Base-by-base conservation (phyloP, 2,329 filamentous ascomycete genomes). In the Neopestalotiopsis sp. region DNA sequence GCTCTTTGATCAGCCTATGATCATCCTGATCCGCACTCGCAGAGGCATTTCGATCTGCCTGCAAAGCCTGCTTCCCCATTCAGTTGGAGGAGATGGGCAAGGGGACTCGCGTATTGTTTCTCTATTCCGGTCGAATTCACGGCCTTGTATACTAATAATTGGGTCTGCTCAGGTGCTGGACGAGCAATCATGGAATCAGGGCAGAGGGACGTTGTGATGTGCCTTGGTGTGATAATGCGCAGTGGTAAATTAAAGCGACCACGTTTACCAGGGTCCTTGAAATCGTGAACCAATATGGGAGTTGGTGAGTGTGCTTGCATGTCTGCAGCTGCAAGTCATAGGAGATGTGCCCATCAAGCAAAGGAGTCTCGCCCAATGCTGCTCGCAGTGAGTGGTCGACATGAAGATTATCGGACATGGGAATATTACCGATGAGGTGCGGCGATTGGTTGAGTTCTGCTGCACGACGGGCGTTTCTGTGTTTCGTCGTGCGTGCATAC, bases 241-340 rank as follows among this genome's bases (percentile, higher is more conserved):
- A 17, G 59, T 62, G 28, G 59, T 62, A 62, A 61, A 62, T 62
- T 62, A 62, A 62, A 62, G n/a, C 34, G 59, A 34, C 59, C 45
- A 20, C 34, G 14, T 34, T 40, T 30, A 62, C 59, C 32, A 20
- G 59, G 59, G 32, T 40, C 59, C 30, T 34, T 62, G 59, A 20
- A 62, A 62, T 62, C 34, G 59, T 9, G n/a, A 40, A 30, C 32
- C 30, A 30, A 34, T 30, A 59, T 59, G n/a, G 59, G 32, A 62
- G 59, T 38, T 62, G 59, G 59, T 17, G 30, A 62, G 34, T 14
- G 24, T 30, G 34, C 30, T 62, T 62, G 59, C 59, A 62, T n/a
- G 20, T 20, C 59, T 20, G 59, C 45, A 52, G 20, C 59, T 62
- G 59, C 59, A 62, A 62, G 32, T 38, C 59, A 40, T 34, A n/a